Evolutionary conservation across 2,329 filamentous ascomycete genomes (phyloP), one percentile per base, ranked within the genome.

Genomic region (Sporothrix variecibatus): DNA sequence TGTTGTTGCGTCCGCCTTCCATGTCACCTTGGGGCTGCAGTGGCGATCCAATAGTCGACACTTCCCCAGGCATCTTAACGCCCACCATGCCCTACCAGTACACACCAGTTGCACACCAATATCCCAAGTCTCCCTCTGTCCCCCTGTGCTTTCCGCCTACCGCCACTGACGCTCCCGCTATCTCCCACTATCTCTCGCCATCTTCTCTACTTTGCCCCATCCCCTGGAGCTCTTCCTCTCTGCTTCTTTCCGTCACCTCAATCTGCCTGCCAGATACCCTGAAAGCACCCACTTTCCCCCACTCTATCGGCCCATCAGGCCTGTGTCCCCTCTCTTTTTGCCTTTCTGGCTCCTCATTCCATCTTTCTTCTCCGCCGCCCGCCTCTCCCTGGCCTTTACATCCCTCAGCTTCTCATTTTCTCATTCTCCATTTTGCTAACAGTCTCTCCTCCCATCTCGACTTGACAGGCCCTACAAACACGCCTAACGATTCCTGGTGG

Each of bases 241-340:
- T 58, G 28, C 15, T 34, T 40, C 38, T 53, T 17, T 64, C 38
- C 20, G 17, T 64, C 60, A 40, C 60, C 38, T 20, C 58, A 15
- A 56, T 62, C 46, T 46, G 9, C 23, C 15, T 58, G 17, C 38
- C 49, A 43, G 43, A 46, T 58, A 38, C 68, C 46, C 67, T 69
- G 46, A 51, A 23, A 53, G 43, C 65, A 40, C 69, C 68, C 62
- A 71, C 51, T 64, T 68, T 49, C 67, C 72, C 28, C 53, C 65
- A 26, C 65, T 51, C 53, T 56, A 38, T 56, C 40, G 64, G 23
- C 40, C 64, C 23, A 49, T 49, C 60, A 64, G 60, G 60, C 60
- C 60, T 64, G 31, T 26, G 34, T 43, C 34, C 26, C 60, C 64
- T 31, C 64, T 28, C 23, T 68, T 40, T 53, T 28, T 23, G 28